phyloP scores from a whole-genome alignment of 2,329 filamentous ascomycete species.

The Pochonia chlamydosporia region DNA sequence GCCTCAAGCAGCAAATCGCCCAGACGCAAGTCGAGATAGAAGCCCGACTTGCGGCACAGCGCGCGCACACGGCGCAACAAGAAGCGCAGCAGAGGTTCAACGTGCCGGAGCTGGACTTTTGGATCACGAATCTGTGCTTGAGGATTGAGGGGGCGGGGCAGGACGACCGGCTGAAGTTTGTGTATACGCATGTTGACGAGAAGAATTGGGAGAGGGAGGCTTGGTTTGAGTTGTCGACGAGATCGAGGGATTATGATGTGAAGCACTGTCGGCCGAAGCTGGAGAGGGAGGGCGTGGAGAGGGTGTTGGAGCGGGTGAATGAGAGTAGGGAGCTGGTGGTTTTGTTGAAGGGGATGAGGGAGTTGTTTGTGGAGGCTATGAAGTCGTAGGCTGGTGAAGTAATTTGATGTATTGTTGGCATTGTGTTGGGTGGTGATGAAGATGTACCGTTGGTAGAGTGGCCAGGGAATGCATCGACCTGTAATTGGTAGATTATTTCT shows the following conservation, averaged over 20 bases:
- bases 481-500: no score
- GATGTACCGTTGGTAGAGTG: no score
- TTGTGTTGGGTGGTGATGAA: no score
- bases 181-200: slow-evolving; percentile 83
- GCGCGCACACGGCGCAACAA: slow-evolving; percentile 65
- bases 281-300: slow-evolving; percentile 70
- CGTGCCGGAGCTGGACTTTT: slow-evolving; percentile 89
- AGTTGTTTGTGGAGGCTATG: slow-evolving; percentile 66
- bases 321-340: slow-evolving; percentile 68
- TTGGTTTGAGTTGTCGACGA: slow-evolving; percentile 87
- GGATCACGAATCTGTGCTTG: slow-evolving; percentile 85
- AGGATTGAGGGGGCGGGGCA: slow-evolving; percentile 83
- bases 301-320: slow-evolving; percentile 72
- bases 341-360: slow-evolving; percentile 77
- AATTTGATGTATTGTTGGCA: no score
- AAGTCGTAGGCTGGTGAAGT: slow-evolving; percentile 28
- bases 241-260: slow-evolving; percentile 78
- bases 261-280: slow-evolving; percentile 76
- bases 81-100: slow-evolving; percentile 85
- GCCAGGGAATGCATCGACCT: no score
- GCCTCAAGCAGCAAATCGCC: slow-evolving; percentile 55
- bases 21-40: slow-evolving; percentile 67
- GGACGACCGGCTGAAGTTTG: slow-evolving; percentile 82
- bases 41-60: slow-evolving; percentile 62
- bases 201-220: slow-evolving; percentile 83